Conservation (phyloP, 257 asterid genomes). For the Agastache rugosa region DNA sequence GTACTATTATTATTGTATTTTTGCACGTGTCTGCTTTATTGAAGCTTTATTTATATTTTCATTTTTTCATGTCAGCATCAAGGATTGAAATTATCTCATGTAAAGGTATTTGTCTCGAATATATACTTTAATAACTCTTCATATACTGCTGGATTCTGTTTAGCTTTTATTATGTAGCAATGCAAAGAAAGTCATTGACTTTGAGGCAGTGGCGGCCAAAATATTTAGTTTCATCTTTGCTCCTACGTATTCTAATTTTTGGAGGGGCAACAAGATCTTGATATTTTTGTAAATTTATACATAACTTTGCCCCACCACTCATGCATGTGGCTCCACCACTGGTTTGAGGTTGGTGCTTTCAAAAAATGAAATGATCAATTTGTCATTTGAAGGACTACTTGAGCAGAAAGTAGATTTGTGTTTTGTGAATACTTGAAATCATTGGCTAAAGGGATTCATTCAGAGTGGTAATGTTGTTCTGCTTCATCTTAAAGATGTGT, state of each 20-base stretch:
- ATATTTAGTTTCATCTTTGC: too few species aligned
- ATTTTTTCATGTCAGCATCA: not conserved
- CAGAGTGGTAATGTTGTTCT: not conserved
- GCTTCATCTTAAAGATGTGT: not conserved
- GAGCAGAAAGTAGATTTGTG: not conserved
- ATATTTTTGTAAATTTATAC: too few species aligned
- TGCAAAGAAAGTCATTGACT: not conserved
- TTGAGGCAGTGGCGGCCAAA: too few species aligned
- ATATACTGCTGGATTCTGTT: conserved; percentile 20
- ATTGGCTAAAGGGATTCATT: conserved; percentile 1
- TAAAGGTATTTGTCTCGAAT: not conserved
- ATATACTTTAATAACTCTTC: not conserved
- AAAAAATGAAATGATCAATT: conserved; percentile 2
- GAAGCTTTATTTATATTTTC: not conserved
- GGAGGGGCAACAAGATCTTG: too few species aligned
- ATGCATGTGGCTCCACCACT: too few species aligned
- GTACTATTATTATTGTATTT: not conserved
- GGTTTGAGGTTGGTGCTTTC: not conserved
- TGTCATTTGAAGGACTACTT: conserved; percentile 12
- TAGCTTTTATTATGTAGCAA: not conserved
- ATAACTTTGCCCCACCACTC: too few species aligned
- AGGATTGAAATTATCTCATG: not conserved
- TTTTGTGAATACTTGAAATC: not conserved
- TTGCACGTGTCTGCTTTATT: not conserved
- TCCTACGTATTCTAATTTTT: too few species aligned